Percentiles rank a stretch among this genome's conserved stretches.
Conservation (phyloP, 257 asterid genomes). For the Nicotiana tomentosiformis region DNA sequence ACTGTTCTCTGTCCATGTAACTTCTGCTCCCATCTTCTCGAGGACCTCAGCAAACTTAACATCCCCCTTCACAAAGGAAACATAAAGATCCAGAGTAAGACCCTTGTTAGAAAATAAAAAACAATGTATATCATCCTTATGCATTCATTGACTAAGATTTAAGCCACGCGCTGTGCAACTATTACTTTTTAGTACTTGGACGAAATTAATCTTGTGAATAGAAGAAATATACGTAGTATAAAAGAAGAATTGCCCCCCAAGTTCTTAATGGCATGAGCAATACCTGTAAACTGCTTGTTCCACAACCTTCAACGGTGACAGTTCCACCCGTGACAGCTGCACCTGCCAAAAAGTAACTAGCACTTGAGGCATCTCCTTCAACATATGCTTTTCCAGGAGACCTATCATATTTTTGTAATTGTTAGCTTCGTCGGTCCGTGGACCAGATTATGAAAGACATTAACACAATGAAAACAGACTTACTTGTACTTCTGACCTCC, state of each 20-base stretch:
- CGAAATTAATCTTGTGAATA: not conserved
- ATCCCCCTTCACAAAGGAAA: slow-evolving; percentile 58
- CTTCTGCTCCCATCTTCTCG: slow-evolving; percentile 91
- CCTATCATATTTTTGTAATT: slow-evolving; percentile 23
- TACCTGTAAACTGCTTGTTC: slow-evolving; percentile 98
- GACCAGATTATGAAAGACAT: not conserved
- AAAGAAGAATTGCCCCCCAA: not conserved
- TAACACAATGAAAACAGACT: slow-evolving; percentile 22
- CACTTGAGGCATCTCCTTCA: slow-evolving; percentile 99
- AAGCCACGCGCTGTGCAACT: not conserved
- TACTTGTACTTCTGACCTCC: slow-evolving; percentile 97
- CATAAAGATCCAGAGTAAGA: not conserved
- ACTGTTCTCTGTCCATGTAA: slow-evolving; percentile 91
- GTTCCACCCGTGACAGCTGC: slow-evolving; percentile 98
- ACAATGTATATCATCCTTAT: not conserved
- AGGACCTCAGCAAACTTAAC: slow-evolving; percentile 97
- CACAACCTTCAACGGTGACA: slow-evolving; percentile 91
- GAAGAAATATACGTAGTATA: not conserved
- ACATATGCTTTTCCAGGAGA: slow-evolving; percentile 96
- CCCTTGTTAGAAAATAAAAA: not conserved
- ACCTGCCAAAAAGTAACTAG: slow-evolving; percentile 99
- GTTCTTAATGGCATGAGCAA: not conserved
- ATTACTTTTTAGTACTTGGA: not conserved
- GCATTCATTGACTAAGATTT: not conserved
- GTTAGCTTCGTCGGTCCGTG: not conserved